These are phyloP conservation scores for Sporobolomyces roseus DNA, from an alignment of 768 basidiomycete genomes.

Conservation along the genomic window DNA sequence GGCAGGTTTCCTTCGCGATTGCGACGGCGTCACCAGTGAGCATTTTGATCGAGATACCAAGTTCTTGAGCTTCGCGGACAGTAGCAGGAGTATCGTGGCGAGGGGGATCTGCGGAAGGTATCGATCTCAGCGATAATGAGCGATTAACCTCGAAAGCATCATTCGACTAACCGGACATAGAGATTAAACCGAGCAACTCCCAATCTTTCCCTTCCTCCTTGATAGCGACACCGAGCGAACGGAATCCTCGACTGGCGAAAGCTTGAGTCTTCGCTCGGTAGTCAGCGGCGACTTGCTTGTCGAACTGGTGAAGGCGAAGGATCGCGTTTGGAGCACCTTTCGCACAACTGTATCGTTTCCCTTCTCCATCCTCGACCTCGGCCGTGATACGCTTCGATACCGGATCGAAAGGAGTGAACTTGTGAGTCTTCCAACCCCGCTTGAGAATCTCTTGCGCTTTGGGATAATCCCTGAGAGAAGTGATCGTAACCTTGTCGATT, in stretches of 20 bases:
- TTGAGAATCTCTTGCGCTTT: slow-evolving; percentile 53
- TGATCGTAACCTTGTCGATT: slow-evolving; percentile 46
- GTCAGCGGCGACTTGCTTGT: too few species aligned
- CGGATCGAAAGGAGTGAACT: slow-evolving; percentile 56
- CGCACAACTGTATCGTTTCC: slow-evolving; percentile 50
- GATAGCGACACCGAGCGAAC: slow-evolving; percentile 54
- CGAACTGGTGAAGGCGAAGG: too few species aligned
- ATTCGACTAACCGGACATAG: too few species aligned
- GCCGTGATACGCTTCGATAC: slow-evolving; percentile 58
- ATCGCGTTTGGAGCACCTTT: too few species aligned
- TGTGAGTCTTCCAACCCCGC: slow-evolving; percentile 53
- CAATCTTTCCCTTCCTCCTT: slow-evolving; percentile 53
- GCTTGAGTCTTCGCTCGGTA: slow-evolving; percentile 23
- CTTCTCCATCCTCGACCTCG: slow-evolving; percentile 53
- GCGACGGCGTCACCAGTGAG: slow-evolving; percentile 57
- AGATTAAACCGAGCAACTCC: slow-evolving; percentile 53
- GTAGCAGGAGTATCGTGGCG: slow-evolving; percentile 54
- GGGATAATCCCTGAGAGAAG: slow-evolving; percentile 50
- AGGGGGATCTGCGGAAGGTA: too few species aligned
- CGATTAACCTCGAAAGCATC: too few species aligned
- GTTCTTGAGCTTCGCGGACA: slow-evolving; percentile 51
- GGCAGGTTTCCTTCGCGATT: slow-evolving; percentile 56
- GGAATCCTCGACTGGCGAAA: slow-evolving; percentile 54
- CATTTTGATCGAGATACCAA: slow-evolving; percentile 57
- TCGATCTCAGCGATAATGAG: too few species aligned